These are phyloP conservation scores for Cercophora sp. DNA, from an alignment of 495 filamentous ascomycete species.

Conservation along the genomic window DNA sequence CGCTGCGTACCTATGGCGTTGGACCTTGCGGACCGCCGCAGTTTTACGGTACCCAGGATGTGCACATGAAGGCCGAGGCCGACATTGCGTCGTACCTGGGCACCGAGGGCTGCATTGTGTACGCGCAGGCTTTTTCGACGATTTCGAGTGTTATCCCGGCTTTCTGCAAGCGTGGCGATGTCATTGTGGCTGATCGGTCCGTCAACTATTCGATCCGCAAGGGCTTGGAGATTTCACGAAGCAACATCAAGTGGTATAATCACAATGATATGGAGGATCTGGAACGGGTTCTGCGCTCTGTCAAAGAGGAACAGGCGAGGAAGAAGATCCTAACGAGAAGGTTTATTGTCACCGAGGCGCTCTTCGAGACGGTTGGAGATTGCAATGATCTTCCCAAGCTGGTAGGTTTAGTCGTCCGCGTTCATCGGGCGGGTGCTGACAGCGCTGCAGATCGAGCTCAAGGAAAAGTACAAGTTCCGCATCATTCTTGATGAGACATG, in stretches of 20 bases:
- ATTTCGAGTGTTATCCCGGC: conserved; percentile 92
- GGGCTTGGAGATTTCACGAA: conserved; percentile 88
- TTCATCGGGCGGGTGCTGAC: conserved; percentile 40
- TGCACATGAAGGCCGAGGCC: conserved; percentile 93
- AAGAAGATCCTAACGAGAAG: conserved; percentile 86
- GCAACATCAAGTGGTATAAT: conserved; percentile 87
- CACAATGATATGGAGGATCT: conserved; percentile 96
- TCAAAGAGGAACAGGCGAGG: conserved; percentile 78
- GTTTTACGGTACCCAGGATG: conserved; percentile 98
- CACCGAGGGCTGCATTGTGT: conserved; percentile 82
- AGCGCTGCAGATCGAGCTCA: conserved; percentile 65
- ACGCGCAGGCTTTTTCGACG: conserved; percentile 91
- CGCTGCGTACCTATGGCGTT: conserved; percentile 90
- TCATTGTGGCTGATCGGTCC: conserved; percentile 95
- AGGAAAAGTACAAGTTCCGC: conserved; percentile 93
- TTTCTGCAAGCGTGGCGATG: conserved; percentile 94
- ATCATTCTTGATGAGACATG: conserved; percentile 95
- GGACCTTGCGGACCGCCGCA: conserved; percentile 94
- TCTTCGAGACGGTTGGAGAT: conserved; percentile 90
- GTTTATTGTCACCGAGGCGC: conserved; percentile 93
- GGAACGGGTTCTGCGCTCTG: conserved; percentile 76
- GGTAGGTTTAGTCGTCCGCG: conserved; percentile 56
- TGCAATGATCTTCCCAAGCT: conserved; percentile 79
- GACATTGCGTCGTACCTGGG: conserved; percentile 90
- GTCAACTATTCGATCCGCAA: conserved; percentile 92